Evolutionary conservation across 2,329 filamentous ascomycete species (phyloP).

Genomic region (Escovopsis weberi): DNA sequence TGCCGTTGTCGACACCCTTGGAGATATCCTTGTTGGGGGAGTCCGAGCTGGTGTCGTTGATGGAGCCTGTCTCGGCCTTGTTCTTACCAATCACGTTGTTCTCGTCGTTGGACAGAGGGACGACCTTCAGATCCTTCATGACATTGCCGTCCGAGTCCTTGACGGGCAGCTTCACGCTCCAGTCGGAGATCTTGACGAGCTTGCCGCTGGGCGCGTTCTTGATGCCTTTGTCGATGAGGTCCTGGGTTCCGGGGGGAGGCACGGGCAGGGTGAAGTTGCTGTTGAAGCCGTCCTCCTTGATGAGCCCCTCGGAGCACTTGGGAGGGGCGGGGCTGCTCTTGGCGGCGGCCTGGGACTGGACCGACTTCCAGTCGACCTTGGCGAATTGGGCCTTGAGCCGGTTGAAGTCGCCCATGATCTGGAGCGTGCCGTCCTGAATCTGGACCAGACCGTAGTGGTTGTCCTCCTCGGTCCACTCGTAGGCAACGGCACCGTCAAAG

Average conservation of each 20-base stretch:
- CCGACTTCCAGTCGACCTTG: slow-evolving; percentile 53
- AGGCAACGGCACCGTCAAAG: slow-evolving; percentile 66
- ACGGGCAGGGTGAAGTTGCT: slow-evolving; percentile 65
- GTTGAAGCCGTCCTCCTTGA: slow-evolving; percentile 53
- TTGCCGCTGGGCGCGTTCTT: slow-evolving; percentile 47
- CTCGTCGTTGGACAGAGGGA: slow-evolving; percentile 27
- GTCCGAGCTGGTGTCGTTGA: slow-evolving; percentile 7
- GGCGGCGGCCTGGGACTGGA: slow-evolving; percentile 48
- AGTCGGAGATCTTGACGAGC: slow-evolving; percentile 52
- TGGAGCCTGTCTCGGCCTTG: slow-evolving; percentile 19
- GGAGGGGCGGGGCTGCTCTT: slow-evolving; percentile 38
- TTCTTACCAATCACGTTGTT: slow-evolving; percentile 33
- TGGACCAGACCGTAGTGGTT: slow-evolving; percentile 53
- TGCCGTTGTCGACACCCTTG: slow-evolving; percentile 6
- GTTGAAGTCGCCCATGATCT: slow-evolving; percentile 51
- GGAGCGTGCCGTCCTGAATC: slow-evolving; percentile 42
- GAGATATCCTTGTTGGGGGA: slow-evolving; percentile 7
- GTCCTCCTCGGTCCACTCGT: slow-evolving; percentile 62
- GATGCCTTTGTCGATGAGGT: slow-evolving; percentile 66
- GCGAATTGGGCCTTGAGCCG: slow-evolving; percentile 62
- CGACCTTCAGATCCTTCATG: slow-evolving; percentile 32
- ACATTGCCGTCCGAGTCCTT: slow-evolving; percentile 25
- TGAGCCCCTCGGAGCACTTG: slow-evolving; percentile 50
- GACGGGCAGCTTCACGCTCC: slow-evolving; percentile 38
- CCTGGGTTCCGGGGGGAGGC: slow-evolving; percentile 50